A percentile compares a stretch with the other conserved stretches of the same genome.
Evolutionary conservation across 176 grass and related monocot genomes (phyloP).

Genomic region (Metroxylon sagu): DNA sequence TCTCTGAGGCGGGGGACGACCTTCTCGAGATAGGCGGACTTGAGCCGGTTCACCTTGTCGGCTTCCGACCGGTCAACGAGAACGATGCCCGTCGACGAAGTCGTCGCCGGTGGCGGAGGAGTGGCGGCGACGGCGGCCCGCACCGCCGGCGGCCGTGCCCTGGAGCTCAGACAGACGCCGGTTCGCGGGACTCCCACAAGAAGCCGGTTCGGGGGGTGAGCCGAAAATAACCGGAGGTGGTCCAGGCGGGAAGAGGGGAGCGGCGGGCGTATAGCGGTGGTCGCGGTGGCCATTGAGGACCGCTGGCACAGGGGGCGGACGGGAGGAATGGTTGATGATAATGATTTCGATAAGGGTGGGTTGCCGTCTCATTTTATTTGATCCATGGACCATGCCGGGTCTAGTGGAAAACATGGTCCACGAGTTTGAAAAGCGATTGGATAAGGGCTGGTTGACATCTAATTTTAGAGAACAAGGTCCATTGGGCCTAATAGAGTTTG

Average conservation of each 20-base stretch:
- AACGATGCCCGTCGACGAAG: conserved; percentile 47
- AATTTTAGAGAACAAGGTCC: no score
- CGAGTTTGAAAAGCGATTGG: no score
- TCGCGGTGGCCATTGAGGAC: conserved; percentile 46
- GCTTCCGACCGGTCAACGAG: conserved; percentile 60
- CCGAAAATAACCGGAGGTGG: conserved; percentile 9
- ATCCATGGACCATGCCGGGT: no score
- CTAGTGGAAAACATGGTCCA: no score
- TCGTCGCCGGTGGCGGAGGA: conserved; percentile 23
- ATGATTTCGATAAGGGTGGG: no score
- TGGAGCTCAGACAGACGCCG: conserved; percentile 20
- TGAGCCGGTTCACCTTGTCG: conserved; percentile 58
- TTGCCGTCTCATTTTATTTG: no score
- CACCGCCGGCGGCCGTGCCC: conserved; percentile 10
- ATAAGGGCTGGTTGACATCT: no score
- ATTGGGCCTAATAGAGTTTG: no score
- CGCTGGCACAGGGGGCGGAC: not conserved
- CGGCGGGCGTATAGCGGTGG: conserved; percentile 20
- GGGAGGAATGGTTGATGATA: no score
- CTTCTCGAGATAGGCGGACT: conserved; percentile 60
- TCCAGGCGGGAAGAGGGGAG: conserved; percentile 9
- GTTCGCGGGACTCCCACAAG: conserved; percentile 2
- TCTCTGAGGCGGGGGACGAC: conserved; percentile 70
- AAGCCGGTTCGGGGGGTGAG: not conserved
- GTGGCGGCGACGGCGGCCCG: conserved; percentile 29